Percentiles rank a stretch among this genome's conserved stretches.
phyloP scores from a whole-genome alignment of 106 monocot genomes.

The Acorus calamus region DNA sequence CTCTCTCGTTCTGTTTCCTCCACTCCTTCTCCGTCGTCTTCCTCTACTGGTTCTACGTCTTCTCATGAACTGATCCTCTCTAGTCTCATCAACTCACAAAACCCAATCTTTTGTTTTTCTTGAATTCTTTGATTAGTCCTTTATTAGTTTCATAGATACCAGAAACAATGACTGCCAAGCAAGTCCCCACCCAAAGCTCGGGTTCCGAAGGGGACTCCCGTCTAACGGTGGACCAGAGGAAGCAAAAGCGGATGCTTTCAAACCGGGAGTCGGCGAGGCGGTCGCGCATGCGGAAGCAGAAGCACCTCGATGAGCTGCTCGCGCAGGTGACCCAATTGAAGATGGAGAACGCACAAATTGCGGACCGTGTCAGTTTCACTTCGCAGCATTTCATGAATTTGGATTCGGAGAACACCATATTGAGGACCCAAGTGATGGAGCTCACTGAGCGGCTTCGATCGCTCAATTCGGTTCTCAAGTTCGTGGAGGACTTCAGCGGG shows the following conservation, averaged over 20 bases:
- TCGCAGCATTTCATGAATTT: conserved; percentile 7
- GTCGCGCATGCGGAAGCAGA: conserved; percentile 34
- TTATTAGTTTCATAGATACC: too few species aligned
- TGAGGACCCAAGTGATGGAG: conserved; percentile 23
- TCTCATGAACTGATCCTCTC: too few species aligned
- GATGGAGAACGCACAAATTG: conserved; percentile 8
- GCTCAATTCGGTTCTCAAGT: background rate
- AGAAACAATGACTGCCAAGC: too few species aligned
- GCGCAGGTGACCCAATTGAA: conserved; percentile 9
- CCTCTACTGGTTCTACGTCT: too few species aligned
- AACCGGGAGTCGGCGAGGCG: conserved; percentile 37
- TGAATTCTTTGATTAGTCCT: too few species aligned
- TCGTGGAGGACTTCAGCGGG: background rate
- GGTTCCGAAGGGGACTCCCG: conserved; percentile 1
- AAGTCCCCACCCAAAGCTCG: too few species aligned
- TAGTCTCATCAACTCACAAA: too few species aligned
- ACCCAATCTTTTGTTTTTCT: too few species aligned
- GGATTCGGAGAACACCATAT: conserved; percentile 22
- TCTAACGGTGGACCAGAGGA: conserved; percentile 9
- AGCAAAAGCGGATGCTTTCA: conserved; percentile 31
- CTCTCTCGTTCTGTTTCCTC: too few species aligned
- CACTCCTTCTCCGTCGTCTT: too few species aligned
- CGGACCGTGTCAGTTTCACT: background rate
- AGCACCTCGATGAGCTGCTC: conserved; percentile 18
- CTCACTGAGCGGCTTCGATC: conserved; percentile 17